phyloP scores from a whole-genome alignment of 306 rosid genomes.

The Begonia fuchsioides region DNA sequence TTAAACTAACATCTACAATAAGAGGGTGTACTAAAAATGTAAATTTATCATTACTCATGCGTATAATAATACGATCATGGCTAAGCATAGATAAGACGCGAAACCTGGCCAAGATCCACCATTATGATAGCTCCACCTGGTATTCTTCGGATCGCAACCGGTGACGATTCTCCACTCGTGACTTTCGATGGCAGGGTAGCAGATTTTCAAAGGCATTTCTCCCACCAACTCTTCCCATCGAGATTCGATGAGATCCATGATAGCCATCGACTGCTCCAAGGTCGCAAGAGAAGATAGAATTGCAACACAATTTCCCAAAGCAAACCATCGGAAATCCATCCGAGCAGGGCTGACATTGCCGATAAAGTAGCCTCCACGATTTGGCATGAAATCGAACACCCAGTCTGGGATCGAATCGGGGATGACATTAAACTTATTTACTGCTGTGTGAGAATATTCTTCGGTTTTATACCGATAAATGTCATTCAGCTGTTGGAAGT shows the following conservation, averaged over 20 bases:
- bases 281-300: slow-evolving; percentile 73
- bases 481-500: too few species aligned
- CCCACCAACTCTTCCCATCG: slow-evolving; percentile 95
- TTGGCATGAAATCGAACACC: slow-evolving; percentile 85
- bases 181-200: slow-evolving; percentile 76
- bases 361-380: slow-evolving; percentile 76
- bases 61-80: too few species aligned
- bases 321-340: too few species aligned
- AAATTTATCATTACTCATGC: too few species aligned
- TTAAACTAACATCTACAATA: too few species aligned
- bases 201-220: slow-evolving; percentile 76
- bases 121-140: slow-evolving; percentile 38
- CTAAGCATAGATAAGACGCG: too few species aligned
- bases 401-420: slow-evolving; percentile 86
- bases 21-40: too few species aligned
- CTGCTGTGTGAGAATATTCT: too few species aligned
- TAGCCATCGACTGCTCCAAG: slow-evolving; percentile 80
- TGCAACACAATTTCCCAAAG: slow-evolving; percentile 83
- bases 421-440: too few species aligned
- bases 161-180: slow-evolving; percentile 77
- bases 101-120: slow-evolving; percentile 94
- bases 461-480: too few species aligned
- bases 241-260: slow-evolving; percentile 80
- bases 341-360: slow-evolving; percentile 89
- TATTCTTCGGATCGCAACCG: too few species aligned